phyloP scores from a whole-genome alignment of 106 monocot genomes.

The Cymbidium sinense region DNA sequence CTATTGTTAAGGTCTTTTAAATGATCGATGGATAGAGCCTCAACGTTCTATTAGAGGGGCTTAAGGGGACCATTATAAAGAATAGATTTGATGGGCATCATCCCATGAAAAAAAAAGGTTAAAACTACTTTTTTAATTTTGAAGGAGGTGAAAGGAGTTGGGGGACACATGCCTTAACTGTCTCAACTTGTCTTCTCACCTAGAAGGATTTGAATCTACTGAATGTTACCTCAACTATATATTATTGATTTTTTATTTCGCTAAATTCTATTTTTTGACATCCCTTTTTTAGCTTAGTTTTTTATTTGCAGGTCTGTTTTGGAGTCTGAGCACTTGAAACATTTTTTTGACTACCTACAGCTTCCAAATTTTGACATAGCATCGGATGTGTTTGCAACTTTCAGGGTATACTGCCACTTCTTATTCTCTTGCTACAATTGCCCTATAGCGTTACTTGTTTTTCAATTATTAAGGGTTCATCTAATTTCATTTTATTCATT shows the following conservation, averaged over 20 bases:
- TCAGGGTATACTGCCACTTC: conserved; percentile 33
- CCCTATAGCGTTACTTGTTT: background rate
- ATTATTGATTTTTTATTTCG: background rate
- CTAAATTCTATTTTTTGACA: background rate
- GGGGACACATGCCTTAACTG: too few relatives aligned
- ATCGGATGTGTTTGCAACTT: conserved; percentile 57
- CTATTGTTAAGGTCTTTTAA: too few relatives aligned
- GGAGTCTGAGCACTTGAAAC: conserved; percentile 54
- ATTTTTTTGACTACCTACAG: conserved; percentile 63
- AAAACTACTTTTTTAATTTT: too few relatives aligned
- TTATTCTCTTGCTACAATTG: background rate
- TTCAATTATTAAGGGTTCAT: background rate
- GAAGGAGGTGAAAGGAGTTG: too few relatives aligned
- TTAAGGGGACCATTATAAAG: too few relatives aligned
- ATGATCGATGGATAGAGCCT: too few relatives aligned
- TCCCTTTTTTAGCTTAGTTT: background rate
- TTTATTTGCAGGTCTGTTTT: conserved; percentile 46
- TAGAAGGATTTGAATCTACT: background rate
- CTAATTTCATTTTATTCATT: background rate
- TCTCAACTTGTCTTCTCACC: background rate
- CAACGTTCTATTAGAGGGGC: too few relatives aligned
- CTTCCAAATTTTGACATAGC: conserved; percentile 58
- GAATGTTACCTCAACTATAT: background rate
- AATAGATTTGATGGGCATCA: too few relatives aligned
- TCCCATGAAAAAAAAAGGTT: too few relatives aligned